Percentiles rank a stretch among this genome's conserved stretches.
Evolutionary conservation across 768 basidiomycete genomes (phyloP).

Genomic region (Suillus fuscotomentosus): DNA sequence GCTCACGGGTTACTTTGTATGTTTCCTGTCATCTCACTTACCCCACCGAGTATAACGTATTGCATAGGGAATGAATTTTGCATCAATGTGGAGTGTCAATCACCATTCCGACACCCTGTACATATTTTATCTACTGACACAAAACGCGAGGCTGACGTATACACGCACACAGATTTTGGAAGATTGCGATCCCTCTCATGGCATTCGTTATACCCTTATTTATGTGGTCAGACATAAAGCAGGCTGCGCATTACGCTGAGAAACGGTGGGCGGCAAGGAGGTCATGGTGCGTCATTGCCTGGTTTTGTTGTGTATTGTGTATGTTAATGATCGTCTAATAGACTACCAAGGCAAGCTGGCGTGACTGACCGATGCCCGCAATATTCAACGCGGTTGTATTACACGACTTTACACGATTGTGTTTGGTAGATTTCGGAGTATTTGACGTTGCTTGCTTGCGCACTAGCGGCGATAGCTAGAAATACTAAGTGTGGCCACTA

Average conservation of each 20-base stretch:
- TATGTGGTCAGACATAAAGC: constrained; percentile 43
- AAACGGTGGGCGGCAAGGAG: constrained; percentile 36
- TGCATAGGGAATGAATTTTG: constrained; percentile 66
- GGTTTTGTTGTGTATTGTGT: neutral
- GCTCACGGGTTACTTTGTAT: constrained; percentile 71
- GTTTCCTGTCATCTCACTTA: constrained; percentile 21
- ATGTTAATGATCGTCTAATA: neutral
- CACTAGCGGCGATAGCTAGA: too few relatives aligned
- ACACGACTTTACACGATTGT: too few relatives aligned
- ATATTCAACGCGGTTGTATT: neutral
- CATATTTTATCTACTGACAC: constrained; percentile 11
- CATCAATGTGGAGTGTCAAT: constrained; percentile 47
- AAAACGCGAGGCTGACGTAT: constrained; percentile 7
- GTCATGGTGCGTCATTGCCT: constrained; percentile 28
- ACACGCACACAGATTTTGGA: constrained; percentile 55
- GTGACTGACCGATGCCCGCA: neutral
- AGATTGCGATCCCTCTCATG: constrained; percentile 61
- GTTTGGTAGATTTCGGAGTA: too few relatives aligned
- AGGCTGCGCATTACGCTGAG: constrained; percentile 43
- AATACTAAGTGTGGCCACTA: neutral
- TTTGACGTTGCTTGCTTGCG: too few relatives aligned
- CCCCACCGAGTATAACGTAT: constrained; percentile 19
- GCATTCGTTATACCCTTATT: constrained; percentile 43
- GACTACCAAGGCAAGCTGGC: neutral
- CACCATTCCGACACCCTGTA: constrained; percentile 46